Evolutionary conservation across 495 filamentous ascomycete species (phyloP), one percentile per base, ranked within the genome.

Genomic region (Penicillium mononematosum): DNA sequence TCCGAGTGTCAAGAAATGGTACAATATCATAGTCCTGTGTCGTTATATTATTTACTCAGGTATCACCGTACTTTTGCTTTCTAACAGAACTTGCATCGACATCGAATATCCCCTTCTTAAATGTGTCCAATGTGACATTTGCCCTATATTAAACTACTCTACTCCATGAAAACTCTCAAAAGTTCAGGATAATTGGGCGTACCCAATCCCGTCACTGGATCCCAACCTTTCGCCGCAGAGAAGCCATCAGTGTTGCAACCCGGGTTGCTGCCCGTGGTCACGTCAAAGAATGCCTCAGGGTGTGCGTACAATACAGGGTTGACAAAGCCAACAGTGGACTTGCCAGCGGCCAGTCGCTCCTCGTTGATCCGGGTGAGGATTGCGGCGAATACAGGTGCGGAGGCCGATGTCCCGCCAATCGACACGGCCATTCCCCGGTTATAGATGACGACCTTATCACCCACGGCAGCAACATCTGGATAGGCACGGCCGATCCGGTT

Each of bases 401-500:
- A 78, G n/a, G 83, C 78, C 31, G 78, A 83, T 14, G 85, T 85
- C 11, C 85, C 84, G 16, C 79, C 80, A 41, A 80, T 66, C 6
- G 73, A 65, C 2, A 59, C 53, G 41, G 77, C 71, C 3, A 67
- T 14, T 3, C 77, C 79, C 17, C 63, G 58, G n/a, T 74, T 69
- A 31, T 71, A 78, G 43, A 82, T 70, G 19, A 75, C 62, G 52
- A 86, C 78, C 44, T 82, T 80, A 8, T 79, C 82, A n/a, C 81
- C 84, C n/a, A 85, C 75, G 24, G 85, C 85, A 3, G 81, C 68
- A 25, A 90, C 78, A 50, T 90, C 87, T 0, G 87, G 86, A 56
- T 81, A 88, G 4, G 76, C 87, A 24, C 87, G 79, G 0, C 84
- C 85, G 7, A 75, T 74, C 8, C 78, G 76, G 60, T 83, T 83